Evolutionary conservation across 345 rosid genomes (phyloP), one percentile per base, ranked within the genome.

Genomic region (Anacardium occidentale): DNA sequence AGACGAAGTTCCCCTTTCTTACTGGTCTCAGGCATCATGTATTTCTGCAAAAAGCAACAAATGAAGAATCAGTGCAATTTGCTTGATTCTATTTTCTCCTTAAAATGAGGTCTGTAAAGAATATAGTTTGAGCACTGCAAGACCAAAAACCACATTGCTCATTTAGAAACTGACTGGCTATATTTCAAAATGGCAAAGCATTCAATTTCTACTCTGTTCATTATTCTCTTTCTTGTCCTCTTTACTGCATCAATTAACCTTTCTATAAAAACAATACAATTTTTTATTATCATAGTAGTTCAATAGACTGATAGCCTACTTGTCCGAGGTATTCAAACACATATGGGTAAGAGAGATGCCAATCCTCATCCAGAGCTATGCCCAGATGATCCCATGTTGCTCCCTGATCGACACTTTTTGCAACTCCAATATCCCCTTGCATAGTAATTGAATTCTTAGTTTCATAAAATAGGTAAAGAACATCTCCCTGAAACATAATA

Each of bases 381-480:
- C 99, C 99, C 80, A 95, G 79, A 71, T 88, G 91, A 69, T 89
- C 80, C 99, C 99, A 95, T 3, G 97, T 88, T 11, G 93, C 98
- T 76, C 99, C 97, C 60, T 86, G 84, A 51, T 95, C 97, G 2
- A 70, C 64, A 78, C 99, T 95, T 68, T 82, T 82, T 29, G 99
- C 91, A 50, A 89, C 97, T 64, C 89, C 99, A 71, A 95, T 95
- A 75, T 95, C 99, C 44, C 99, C 99, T 85, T 95, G 96, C 88
- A 83, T 61, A 29, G 98, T 93, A 53, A 85, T 75, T 3, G 96
- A 86, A 76, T 87, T 87, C 76, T 92, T 95, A 47, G 91, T 93
- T 65, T 95, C 98, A 34, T 80, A 91, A 79, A 95, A 95, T 51
- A 95, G 79, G 72, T 88, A 95, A 52, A 92, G 76, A 4, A 75